Evolutionary conservation across 257 asterid species (phyloP).

Genomic region (Plantago elongata): DNA sequence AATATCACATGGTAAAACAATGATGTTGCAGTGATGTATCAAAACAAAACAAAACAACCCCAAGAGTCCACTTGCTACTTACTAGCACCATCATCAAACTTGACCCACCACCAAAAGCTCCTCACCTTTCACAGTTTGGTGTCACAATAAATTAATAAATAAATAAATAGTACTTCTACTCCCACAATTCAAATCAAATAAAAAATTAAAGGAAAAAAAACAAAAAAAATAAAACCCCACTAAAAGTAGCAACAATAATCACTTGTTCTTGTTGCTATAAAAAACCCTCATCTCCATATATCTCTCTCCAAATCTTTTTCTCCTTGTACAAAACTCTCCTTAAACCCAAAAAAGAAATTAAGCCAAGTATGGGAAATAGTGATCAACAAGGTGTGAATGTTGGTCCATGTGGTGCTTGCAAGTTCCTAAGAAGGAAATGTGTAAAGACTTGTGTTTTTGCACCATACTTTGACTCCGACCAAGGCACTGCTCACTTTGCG

Average conservation of each 20-base stretch:
- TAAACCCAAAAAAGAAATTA: neutral
- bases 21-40: neutral
- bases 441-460: slow-evolving; percentile 56
- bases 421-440: slow-evolving; percentile 58
- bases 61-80: slow-evolving; percentile 1
- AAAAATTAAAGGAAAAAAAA: no score
- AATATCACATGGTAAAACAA: neutral
- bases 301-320: neutral
- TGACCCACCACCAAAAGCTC: slow-evolving; percentile 59
- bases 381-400: slow-evolving; percentile 10
- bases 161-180: neutral
- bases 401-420: slow-evolving; percentile 77
- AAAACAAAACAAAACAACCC: neutral
- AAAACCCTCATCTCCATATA: slow-evolving; percentile 9
- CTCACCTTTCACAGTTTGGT: slow-evolving; percentile 11
- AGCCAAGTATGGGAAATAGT: slow-evolving; percentile 17
- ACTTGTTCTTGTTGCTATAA: neutral
- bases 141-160: neutral
- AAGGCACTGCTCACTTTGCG: slow-evolving; percentile 61
- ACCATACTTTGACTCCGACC: slow-evolving; percentile 61
- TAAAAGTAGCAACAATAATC: slow-evolving; percentile 3
- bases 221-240: neutral
- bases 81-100: neutral
- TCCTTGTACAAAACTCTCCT: neutral
- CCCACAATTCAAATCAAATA: neutral